Evolutionary conservation across 2,329 filamentous ascomycete genomes (phyloP).

Genomic region (Scytalidium sp.): DNA sequence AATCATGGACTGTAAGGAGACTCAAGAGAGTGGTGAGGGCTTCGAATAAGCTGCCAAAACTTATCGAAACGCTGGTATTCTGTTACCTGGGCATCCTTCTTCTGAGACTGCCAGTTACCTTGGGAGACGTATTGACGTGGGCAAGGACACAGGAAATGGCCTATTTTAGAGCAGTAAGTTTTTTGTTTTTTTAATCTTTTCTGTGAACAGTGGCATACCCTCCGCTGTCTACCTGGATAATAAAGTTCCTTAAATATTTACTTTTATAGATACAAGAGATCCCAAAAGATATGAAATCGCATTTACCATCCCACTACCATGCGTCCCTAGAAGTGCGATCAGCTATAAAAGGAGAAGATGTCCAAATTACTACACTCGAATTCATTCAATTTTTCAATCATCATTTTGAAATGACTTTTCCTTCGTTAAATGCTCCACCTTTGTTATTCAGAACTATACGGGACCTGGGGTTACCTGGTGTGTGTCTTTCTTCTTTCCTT

Average conservation of each 20-base stretch:
- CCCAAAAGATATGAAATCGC: slow-evolving; percentile 61
- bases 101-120: slow-evolving; percentile 70
- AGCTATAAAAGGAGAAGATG: slow-evolving; percentile 47
- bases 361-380: slow-evolving; percentile 64
- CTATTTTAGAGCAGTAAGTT: slow-evolving; percentile 64
- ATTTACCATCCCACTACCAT: slow-evolving; percentile 61
- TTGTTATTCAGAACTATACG: slow-evolving; percentile 68
- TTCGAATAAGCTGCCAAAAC: slow-evolving; percentile 49
- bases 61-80: slow-evolving; percentile 72
- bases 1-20: slow-evolving; percentile 43
- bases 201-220: neutral
- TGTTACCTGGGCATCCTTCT: slow-evolving; percentile 79
- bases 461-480: slow-evolving; percentile 72
- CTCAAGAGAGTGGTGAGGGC: slow-evolving; percentile 12
- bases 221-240: neutral
- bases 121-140: slow-evolving; percentile 72
- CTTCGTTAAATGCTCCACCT: slow-evolving; percentile 67
- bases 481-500: slow-evolving; percentile 21
- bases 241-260: too few species aligned
- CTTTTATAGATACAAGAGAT: slow-evolving; percentile 48
- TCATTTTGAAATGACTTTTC: slow-evolving; percentile 69
- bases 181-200: neutral
- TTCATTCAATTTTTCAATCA: slow-evolving; percentile 60
- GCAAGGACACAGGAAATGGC: slow-evolving; percentile 64
- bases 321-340: slow-evolving; percentile 50